Evolutionary conservation across 2,329 filamentous ascomycete genomes (phyloP).

Genomic region (Helicocarpus griseus): DNA sequence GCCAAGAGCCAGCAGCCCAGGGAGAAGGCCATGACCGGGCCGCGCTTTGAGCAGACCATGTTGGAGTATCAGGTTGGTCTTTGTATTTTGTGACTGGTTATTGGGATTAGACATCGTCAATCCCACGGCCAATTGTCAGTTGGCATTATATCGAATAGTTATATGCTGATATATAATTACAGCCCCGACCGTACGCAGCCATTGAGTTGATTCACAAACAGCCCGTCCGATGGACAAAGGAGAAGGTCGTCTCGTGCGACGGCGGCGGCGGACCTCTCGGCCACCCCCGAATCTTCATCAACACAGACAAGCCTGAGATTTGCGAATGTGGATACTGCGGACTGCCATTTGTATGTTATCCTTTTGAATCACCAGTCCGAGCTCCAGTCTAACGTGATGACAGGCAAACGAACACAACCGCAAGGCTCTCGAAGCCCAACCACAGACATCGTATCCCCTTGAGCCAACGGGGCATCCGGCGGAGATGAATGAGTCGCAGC

Average conservation of each 20-base stretch:
- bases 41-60: conserved; percentile 94
- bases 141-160: too few relatives aligned
- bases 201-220: conserved; percentile 96
- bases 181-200: conserved; percentile 83
- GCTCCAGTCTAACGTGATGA: conserved; percentile 6
- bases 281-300: conserved; percentile 93
- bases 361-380: background rate
- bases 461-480: conserved; percentile 49
- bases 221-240: conserved; percentile 84
- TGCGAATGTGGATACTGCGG: conserved; percentile 87
- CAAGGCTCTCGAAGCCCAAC: conserved; percentile 71
- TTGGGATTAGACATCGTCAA: too few relatives aligned
- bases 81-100: background rate
- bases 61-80: conserved; percentile 74
- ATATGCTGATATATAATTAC: conserved; percentile 11
- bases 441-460: conserved; percentile 73
- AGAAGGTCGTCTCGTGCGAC: conserved; percentile 74
- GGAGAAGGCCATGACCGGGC: conserved; percentile 78
- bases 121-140: too few relatives aligned
- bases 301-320: conserved; percentile 94
- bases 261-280: conserved; percentile 84
- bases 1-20: conserved; percentile 75
- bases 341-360: conserved; percentile 67
- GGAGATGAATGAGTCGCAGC: conserved; percentile 49
- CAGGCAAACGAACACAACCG: conserved; percentile 88